Evolutionary conservation across 441 rosid species (phyloP), one percentile per base, ranked within the genome.

Genomic region (Croton laevigatus): DNA sequence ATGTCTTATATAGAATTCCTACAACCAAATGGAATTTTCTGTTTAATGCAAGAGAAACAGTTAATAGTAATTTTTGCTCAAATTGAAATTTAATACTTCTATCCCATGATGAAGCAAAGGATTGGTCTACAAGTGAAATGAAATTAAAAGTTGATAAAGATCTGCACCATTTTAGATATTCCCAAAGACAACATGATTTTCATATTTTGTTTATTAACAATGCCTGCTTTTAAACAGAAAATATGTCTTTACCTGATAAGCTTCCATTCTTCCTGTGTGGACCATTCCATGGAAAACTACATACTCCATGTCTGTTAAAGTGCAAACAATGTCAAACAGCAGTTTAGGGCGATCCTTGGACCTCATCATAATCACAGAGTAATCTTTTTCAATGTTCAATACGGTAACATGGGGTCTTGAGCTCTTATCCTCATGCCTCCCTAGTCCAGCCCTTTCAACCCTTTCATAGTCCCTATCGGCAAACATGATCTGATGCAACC

Each of bases 261-360:
- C 97, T 74, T 88, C 98, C 80, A 62, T 82, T 74, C 75, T 87
- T 69, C 87, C 88, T 0, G 98, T 83, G 84, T 79, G 77, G 73
- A 93, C 98, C 94, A 87, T 85, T 73, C 97, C 97, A 64, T 93
- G 98, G 75, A 85, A 93, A 70, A 93, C 94, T 23, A 93, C 91
- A 76, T 91, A 91, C 68, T 93, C 89, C 98, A 93, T 91, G 82
- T 93, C 98, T 11, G 97, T 93, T 66, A 93, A 83, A 62, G 98
- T 91, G 87, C 98, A 93, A 62, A 93, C 86, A n/a, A 91, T 89
- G 77, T 93, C 98, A 55, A 91, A 93, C 83, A 93, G 81, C 70
- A 91, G 82, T 78, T 93, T 93, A 19, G 98, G 97, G 27, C 98
- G 87, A 76, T 93, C 98, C 82, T 84, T 93, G 4, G 96, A 85